phyloP scores from a whole-genome alignment of 208 protist species.

The Crithidia acanthocephali region DNA sequence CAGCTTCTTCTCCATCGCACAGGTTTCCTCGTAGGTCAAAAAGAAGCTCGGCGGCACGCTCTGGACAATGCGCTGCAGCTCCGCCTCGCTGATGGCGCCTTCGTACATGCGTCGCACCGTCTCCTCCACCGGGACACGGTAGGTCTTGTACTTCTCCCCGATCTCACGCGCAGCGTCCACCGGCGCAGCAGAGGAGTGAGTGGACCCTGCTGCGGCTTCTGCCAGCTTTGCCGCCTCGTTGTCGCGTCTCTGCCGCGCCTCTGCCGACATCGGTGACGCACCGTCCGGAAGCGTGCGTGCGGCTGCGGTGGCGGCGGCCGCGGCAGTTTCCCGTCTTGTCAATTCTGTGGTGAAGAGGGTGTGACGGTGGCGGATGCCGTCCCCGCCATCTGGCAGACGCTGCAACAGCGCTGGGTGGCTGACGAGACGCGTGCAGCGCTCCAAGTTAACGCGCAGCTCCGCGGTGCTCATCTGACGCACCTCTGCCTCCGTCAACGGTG shows the following conservation, averaged over 20 bases:
- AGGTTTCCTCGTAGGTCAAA: slow-evolving; percentile 75
- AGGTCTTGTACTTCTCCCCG: slow-evolving; percentile 58
- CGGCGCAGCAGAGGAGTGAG: too few relatives aligned
- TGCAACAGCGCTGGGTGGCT: slow-evolving; percentile 48
- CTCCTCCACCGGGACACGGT: slow-evolving; percentile 64
- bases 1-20: slow-evolving; percentile 43
- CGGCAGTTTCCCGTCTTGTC: slow-evolving; percentile 22
- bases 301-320: background rate
- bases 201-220: background rate
- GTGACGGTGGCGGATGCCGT: slow-evolving; percentile 49
- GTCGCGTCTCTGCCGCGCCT: background rate
- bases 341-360: slow-evolving; percentile 49
- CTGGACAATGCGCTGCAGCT: slow-evolving; percentile 75
- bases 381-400: slow-evolving; percentile 63
- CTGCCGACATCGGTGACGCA: background rate
- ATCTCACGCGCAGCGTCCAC: slow-evolving; percentile 16
- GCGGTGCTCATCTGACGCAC: slow-evolving; percentile 33
- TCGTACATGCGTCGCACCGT: slow-evolving; percentile 78
- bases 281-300: too few relatives aligned
- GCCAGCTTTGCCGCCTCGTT: slow-evolving; percentile 18
- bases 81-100: slow-evolving; percentile 67
- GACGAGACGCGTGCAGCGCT: slow-evolving; percentile 73
- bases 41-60: slow-evolving; percentile 74
- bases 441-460: slow-evolving; percentile 52
- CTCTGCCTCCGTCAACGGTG: slow-evolving; percentile 26